Evolutionary conservation across 495 filamentous ascomycete species (phyloP), one percentile per base, ranked within the genome.

Genomic region (Daldinia childiae): DNA sequence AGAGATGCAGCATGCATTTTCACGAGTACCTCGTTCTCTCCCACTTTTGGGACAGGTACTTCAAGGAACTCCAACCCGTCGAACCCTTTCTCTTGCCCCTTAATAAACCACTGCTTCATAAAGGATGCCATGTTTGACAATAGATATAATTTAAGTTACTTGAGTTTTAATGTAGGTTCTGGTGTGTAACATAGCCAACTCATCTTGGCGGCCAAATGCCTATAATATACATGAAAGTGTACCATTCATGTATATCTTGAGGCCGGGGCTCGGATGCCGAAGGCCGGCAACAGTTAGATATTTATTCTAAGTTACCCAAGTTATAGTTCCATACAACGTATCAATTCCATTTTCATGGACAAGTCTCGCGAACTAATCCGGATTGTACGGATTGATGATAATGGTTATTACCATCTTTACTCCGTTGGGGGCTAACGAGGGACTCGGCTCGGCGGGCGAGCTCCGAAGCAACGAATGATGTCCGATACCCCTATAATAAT

Each of bases 11-110:
- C 92, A 62, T 89, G 83, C 14, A 95, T 81, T 79, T 90, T 90
- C 73, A 97, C 88, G n/a, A 94, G 82, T 3, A 93, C 90, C 39
- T 93, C 90, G 58, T 86, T 86, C 39, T 92, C 90, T 48, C 89
- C 89, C 6, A 89, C 71, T 62, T 87, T 76, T 11, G 91, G 90
- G 39, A 93, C 74, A 0, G 84, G 77, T 0, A 78, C 82, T 26
- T 86, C 84, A 54, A 82, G 66, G 69, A 84, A 86, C 70, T 87
- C 83, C 41, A 93, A 84, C 57, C 83, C 86, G 64, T 90, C 88
- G 71, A 91, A 90, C 54, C 79, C 88, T 41, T 86, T 83, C 17
- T 83, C 83, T 36, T 78, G 83, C 76, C 83, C 84, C 21, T 79
- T 70, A 58, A 93, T 76, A 27, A 83, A 79, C 90, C 90, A 94